These are phyloP conservation scores for Penicillium atrosanguineum DNA, from an alignment of 495 filamentous ascomycete species.

Conservation along the genomic window DNA sequence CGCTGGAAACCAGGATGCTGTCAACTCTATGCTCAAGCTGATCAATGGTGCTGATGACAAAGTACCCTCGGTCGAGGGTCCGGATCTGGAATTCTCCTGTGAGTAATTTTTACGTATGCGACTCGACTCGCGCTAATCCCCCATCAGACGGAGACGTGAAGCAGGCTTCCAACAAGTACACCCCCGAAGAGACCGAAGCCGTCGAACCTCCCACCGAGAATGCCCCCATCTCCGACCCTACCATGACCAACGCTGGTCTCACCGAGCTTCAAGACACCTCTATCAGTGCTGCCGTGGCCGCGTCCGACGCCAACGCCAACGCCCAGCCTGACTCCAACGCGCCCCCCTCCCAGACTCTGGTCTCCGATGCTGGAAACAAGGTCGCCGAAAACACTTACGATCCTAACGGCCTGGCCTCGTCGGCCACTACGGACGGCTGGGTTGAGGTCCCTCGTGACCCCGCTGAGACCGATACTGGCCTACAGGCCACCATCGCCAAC, in stretches of 20 bases:
- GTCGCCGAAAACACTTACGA: slow-evolving; percentile 71
- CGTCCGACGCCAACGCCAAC: slow-evolving; percentile 11
- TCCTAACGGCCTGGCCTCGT: slow-evolving; percentile 39
- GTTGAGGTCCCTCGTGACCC: slow-evolving; percentile 73
- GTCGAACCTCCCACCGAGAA: slow-evolving; percentile 30
- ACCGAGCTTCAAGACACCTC: slow-evolving; percentile 63
- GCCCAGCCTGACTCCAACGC: slow-evolving; percentile 38
- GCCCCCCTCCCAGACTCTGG: slow-evolving; percentile 52
- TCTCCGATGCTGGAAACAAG: slow-evolving; percentile 63
- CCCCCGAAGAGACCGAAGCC: slow-evolving; percentile 19
- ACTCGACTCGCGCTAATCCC: background rate
- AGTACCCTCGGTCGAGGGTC: slow-evolving; percentile 59
- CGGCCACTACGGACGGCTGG: slow-evolving; percentile 67
- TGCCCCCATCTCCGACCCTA: slow-evolving; percentile 64
- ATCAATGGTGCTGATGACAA: slow-evolving; percentile 77
- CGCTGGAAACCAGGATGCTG: slow-evolving; percentile 76
- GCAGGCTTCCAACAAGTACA: slow-evolving; percentile 44
- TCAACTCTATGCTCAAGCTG: slow-evolving; percentile 79
- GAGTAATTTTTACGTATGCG: slow-evolving; percentile 28
- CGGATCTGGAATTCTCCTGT: slow-evolving; percentile 73
- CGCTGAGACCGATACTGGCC: slow-evolving; percentile 68
- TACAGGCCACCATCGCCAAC: slow-evolving; percentile 57
- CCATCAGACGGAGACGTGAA: slow-evolving; percentile 66
- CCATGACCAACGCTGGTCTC: slow-evolving; percentile 69
- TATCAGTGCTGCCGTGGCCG: slow-evolving; percentile 17